Evolutionary conservation across 1,284 basidiomycete species (phyloP), one percentile per base, ranked within the genome.

Genomic region (Athelia sp.): DNA sequence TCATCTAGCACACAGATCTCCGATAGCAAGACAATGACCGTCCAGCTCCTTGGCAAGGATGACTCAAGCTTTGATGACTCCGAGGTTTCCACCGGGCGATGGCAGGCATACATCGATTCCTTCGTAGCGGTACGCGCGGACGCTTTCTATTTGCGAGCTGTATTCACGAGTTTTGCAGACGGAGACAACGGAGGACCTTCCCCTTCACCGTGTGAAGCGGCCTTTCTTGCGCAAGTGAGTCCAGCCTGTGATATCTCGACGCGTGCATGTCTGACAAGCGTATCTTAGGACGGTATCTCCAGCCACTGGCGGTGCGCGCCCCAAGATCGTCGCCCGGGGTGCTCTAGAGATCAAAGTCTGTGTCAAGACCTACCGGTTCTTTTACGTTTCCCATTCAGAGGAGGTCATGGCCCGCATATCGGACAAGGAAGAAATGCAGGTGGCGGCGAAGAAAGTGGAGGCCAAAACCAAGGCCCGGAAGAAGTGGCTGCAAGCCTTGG

Each of bases 41-140:
- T 97, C 48, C 93, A 97, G 65, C 72, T 98, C 26, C 78, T 98
- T 44, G 90, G 89, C 17, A 92, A 91, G 62, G 93, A 96, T 56
- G 95, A 98, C 62, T 78, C 87, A 2, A 89, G 84, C 45, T 79
- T 89, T 34, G 92, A 97, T 58, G 92, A 96, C 60, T 83, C 87
- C 0, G 90, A 90, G 64, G 87, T 85, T 15, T 71, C 86, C 49
- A 87, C 87, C 38, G 86, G 89, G 42, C 78, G 89, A 46, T 95
- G 93, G 93, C 85, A 92, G 56, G 76, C 86, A 3, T 98, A 98
- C 69, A 84, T 98, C 52, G 89, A 93, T 49, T 87, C 88, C 9
- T 98, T 85, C 67, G 86, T 89, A 43, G 79, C 90, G 58, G 90
- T 92, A 56, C 47, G 85, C 70, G 36, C 24, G 26, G 26, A 13